These are phyloP conservation scores for Moricandia moricandioides DNA, from an alignment of 345 rosid genomes.

Conservation along the genomic window DNA sequence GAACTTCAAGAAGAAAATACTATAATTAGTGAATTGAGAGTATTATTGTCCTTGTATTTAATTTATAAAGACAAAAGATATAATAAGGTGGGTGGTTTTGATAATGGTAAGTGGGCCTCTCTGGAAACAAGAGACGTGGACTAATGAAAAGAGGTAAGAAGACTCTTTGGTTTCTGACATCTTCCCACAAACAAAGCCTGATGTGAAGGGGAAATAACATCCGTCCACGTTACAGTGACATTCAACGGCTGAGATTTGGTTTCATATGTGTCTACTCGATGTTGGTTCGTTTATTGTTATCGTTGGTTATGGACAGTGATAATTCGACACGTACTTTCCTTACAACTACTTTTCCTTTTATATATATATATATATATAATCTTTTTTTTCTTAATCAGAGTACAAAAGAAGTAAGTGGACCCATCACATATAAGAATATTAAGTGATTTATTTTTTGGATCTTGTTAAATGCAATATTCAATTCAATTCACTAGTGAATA, in stretches of 20 bases:
- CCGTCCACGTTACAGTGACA: constrained; percentile 31
- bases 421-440: neutral
- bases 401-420: constrained; percentile 14
- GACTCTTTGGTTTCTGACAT: constrained; percentile 33
- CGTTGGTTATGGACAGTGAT: constrained; percentile 1
- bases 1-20: neutral
- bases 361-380: neutral
- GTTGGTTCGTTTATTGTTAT: constrained; percentile 19
- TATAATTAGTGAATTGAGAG: constrained; percentile 15
- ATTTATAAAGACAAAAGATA: neutral
- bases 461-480: neutral
- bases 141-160: constrained; percentile 4
- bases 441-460: constrained; percentile 1
- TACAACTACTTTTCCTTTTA: constrained; percentile 1
- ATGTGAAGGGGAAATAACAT: constrained; percentile 3
- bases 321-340: constrained; percentile 13
- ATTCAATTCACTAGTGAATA: too few relatives aligned
- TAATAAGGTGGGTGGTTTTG: neutral
- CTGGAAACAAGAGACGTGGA: constrained; percentile 11
- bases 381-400: neutral
- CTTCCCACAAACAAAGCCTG: constrained; percentile 25
- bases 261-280: neutral
- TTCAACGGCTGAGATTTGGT: constrained; percentile 23
- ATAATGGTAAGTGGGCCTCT: constrained; percentile 18
- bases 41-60: constrained; percentile 28